phyloP scores from a whole-genome alignment of 306 rosid species.

The Mimosa pudica region DNA sequence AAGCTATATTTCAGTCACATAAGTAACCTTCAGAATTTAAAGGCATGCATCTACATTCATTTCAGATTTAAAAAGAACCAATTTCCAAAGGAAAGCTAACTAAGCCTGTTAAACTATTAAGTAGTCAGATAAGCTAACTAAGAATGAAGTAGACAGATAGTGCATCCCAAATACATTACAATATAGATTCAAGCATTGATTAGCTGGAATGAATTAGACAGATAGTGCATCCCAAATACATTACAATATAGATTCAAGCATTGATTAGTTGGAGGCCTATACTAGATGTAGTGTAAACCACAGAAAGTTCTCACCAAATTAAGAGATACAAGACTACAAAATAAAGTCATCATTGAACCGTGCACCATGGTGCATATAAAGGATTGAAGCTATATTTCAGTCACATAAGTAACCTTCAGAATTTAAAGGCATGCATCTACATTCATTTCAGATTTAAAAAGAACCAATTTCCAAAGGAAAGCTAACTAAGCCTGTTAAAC shows the following conservation, averaged over 20 bases:
- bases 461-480: not conserved
- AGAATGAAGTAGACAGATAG: no score
- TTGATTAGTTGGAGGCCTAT: no score
- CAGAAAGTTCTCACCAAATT: no score
- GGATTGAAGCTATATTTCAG: not conserved
- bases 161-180: no score
- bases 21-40: not conserved
- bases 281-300: no score
- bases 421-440: not conserved
- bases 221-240: no score
- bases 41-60: constrained; percentile 1
- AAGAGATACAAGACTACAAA: no score
- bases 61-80: not conserved
- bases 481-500: not conserved
- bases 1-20: not conserved
- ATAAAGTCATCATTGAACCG: no score
- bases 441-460: not conserved
- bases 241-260: no score
- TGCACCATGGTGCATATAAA: not conserved
- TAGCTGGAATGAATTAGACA: no score
- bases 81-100: not conserved
- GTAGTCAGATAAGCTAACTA: no score
- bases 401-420: not conserved
- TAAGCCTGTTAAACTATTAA: not conserved
- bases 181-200: no score